Base-by-base conservation (phyloP, 2,329 filamentous ascomycete species). In the Lomentospora prolificans region DNA sequence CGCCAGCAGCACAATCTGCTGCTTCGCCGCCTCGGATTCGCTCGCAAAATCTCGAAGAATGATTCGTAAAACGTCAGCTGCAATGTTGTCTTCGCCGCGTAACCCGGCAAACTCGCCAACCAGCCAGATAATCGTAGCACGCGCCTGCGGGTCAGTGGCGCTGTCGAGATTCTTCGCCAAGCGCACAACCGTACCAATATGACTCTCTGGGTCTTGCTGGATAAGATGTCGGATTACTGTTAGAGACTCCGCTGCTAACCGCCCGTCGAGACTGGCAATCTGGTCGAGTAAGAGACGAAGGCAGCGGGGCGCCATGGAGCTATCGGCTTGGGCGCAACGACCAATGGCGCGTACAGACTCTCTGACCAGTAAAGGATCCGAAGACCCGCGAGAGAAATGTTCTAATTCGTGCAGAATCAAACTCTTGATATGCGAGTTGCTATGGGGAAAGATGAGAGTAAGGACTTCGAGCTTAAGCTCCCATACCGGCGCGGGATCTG, bases 211-310 rank as follows among this genome's bases (percentile, higher is more conserved):
- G 59, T 95, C 85, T 64, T 95, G 89, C 66, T 99, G 94, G 55
- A 99, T 97, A 53, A 99, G 77, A 68, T 97, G 92, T 2, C 94
- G 84, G 59, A 99, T 94, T 2, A 97, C 94, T 3, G 95, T 96
- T 57, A 99, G 75, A 1, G 90, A 92, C 67, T 97, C 94, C 0
- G 91, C 92, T 0, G 95, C 92, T 22, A 97, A 76, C 24, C 85
- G 90, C 2, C 90, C 87, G 64, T 97, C 91, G 9, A 91, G 75
- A 64, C 89, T 94, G 10, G 89, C 89, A 53, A 97, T 90, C 65
- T 97, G 92, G 50, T 86, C 82, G 12, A 99, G 76, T 0, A 99
- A 77, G 6, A 99, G 77, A 25, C 84, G 83, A 59, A 99, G 75
- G 67, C 94, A 99, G 57, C 91, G 79, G 1, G 84, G 79, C 0